Conservation (phyloP, 2,329 filamentous ascomycete species). For the Trichocomaceae sp. region DNA sequence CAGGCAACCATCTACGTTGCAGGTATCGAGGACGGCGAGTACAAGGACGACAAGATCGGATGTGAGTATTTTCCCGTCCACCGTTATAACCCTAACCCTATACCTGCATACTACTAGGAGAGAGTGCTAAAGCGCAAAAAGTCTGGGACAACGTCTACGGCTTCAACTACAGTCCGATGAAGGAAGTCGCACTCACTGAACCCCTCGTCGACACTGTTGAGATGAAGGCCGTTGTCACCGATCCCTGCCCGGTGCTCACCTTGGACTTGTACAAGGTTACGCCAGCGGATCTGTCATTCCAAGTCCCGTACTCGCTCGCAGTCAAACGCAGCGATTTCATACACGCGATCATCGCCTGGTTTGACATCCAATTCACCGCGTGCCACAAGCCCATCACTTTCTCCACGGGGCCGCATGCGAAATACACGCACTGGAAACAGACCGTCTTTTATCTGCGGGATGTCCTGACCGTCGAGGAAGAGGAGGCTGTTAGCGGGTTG, state of each 20-base stretch:
- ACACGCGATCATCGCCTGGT: constrained; percentile 95
- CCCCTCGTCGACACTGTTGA: constrained; percentile 97
- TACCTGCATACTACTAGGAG: not conserved
- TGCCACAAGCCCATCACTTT: constrained; percentile 98
- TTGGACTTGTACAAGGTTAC: constrained; percentile 92
- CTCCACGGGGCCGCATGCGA: constrained; percentile 94
- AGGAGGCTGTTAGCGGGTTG: constrained; percentile 67
- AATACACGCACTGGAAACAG: constrained; percentile 99
- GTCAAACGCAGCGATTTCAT: constrained; percentile 87
- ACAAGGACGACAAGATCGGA: constrained; percentile 99
- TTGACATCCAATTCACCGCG: constrained; percentile 96
- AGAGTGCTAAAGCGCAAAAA: constrained; percentile 35
- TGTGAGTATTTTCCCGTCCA: constrained; percentile 61
- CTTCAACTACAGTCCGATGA: constrained; percentile 92
- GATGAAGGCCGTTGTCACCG: constrained; percentile 91
- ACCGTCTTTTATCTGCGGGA: constrained; percentile 97
- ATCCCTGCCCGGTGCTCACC: constrained; percentile 75
- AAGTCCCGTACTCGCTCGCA: constrained; percentile 65
- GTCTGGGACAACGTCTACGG: constrained; percentile 99
- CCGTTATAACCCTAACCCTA: no score
- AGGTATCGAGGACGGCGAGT: constrained; percentile 96
- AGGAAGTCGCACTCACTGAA: constrained; percentile 86
- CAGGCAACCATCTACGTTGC: constrained; percentile 97
- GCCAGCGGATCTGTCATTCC: constrained; percentile 75
- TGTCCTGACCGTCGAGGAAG: constrained; percentile 82